Base-by-base conservation (phyloP, 495 filamentous ascomycete genomes). In the Hyaloscypha finlandica region DNA sequence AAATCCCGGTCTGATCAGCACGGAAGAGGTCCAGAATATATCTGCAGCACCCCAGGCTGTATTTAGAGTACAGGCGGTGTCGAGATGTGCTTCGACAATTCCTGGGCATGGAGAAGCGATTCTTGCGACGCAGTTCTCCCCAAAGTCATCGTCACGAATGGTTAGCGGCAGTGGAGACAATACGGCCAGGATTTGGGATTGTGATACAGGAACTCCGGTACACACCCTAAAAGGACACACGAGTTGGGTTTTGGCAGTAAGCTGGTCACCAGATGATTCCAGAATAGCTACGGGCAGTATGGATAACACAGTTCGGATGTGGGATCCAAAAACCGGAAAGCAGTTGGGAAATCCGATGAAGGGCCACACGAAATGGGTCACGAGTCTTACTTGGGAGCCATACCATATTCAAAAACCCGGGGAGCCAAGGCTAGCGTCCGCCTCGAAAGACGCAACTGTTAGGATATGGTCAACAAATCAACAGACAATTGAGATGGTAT, bases 161-260 rank as follows among this genome's bases (percentile, higher is more conserved):
- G 92, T 93, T 0, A 95, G 90, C 8, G 96, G 94, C 0, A 92
- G 90, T 68, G 96, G 96, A 42, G 96, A 99, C 71, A 87, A 88
- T 37, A 98, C 96, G 8, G 96, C 95, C 8, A 82, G 96, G 56
- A 87, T 99, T 79, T 97, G 92, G 90, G 95, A 99, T 71, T 96
- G 92, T 61, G 92, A 98, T 72, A 97, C 92, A 0, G 94, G 94
- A 54, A 98, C 94, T 0, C 93, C 96, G 0, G 79, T 92, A 62
- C 85, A 90, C 74, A 97, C 94, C 2, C 77, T 99, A 29, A 96
- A 96, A 75, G 95, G 95, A 14, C 96, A 98, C 76, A 92, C 90
- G 16, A 90, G 90, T 67, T 98, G 94, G 94, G 94, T 99, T 8
- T 79, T 99, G 69, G 91, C 88, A 2, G 90, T 96, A 16, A 86